Percentiles rank a stretch among this genome's conserved stretches.
Evolutionary conservation across 805 yeast species (phyloP).

Genomic region (Hanseniaspora mollemarum): DNA sequence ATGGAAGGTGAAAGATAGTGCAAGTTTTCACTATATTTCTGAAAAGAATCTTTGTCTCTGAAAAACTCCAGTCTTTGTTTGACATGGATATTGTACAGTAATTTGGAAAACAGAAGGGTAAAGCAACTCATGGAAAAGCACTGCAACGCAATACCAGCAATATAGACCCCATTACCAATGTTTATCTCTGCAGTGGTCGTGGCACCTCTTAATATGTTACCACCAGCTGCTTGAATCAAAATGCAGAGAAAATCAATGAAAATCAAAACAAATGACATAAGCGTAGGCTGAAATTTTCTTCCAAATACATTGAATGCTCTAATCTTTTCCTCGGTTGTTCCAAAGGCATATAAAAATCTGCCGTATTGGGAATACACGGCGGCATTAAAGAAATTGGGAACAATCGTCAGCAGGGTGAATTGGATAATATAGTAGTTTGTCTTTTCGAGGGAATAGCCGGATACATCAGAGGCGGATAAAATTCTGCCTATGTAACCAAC

Average conservation of each 20-base stretch:
- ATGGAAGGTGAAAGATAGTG: constrained; percentile 15
- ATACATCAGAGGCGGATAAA: constrained; percentile 33
- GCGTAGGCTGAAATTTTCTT: background rate
- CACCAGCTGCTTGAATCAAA: constrained; percentile 63
- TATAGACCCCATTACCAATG: constrained; percentile 35
- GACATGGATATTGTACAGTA: constrained; percentile 34
- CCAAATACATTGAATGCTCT: constrained; percentile 30
- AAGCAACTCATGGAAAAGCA: constrained; percentile 58
- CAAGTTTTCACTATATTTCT: constrained; percentile 12
- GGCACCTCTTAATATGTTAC: constrained; percentile 52
- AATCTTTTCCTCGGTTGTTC: constrained; percentile 24
- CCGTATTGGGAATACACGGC: constrained; percentile 66
- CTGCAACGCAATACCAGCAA: constrained; percentile 70
- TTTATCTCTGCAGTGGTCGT: constrained; percentile 22
- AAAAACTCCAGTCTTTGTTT: constrained; percentile 23
- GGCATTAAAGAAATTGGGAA: constrained; percentile 76
- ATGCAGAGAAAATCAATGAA: constrained; percentile 55
- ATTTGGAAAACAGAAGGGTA: constrained; percentile 38
- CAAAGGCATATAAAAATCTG: constrained; percentile 52
- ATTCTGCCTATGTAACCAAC: constrained; percentile 57
- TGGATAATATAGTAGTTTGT: constrained; percentile 46
- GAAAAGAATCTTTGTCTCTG: background rate
- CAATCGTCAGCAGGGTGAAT: constrained; percentile 56
- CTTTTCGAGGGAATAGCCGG: constrained; percentile 16
- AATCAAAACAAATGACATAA: constrained; percentile 48